Evolutionary conservation across 2,329 filamentous ascomycete species (phyloP), one percentile per base, ranked within the genome.

Genomic region (Trichoderma semiorbis): DNA sequence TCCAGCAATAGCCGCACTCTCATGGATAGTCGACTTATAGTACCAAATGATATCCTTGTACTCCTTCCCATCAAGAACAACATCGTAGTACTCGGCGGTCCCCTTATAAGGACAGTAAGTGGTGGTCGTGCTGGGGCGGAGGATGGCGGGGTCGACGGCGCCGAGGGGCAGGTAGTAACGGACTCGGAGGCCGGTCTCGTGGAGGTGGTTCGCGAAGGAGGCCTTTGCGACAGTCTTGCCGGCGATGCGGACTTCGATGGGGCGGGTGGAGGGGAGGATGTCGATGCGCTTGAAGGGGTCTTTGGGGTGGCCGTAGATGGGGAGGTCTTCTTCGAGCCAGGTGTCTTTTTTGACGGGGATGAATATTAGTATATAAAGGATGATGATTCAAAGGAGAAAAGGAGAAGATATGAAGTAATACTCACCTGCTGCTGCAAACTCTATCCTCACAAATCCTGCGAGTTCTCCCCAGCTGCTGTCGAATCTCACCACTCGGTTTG

Each of bases 41-140:
- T 86, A 91, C 90, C 90, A 92, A 1, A 90, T 83, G 3, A 89
- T 69, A 75, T 91, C 85, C 73, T 84, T 81, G 36, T 82, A 79
- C 70, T 80, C 76, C 26, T 83, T 78, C 0, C 81, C 85, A 5
- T 83, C 78, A 0, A 90, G 74, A 0, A 84, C 82, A 0, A 91
- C 80, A 69, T 88, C 75, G 74, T 90, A 91, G 72, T 91, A 92
- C 70, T 87, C 83, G 0, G 90, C 90, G 69, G 86, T 84, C 1
- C 90, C 90, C 77, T 92, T 92, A 75, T 92, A 92, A 2, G 91
- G 90, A 78, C 90, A 92, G 67, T 82, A 80, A 0, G 88, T 90
- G n/a, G 77, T 79, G 0, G 86, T 87, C 2, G 81, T 77, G 74
- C 88, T 91, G 7, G 83, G 82, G 0, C 79, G 78, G 11, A 91